Evolutionary conservation across 1,139 yeast genomes (phyloP), one percentile per base, ranked within the genome.

Genomic region (Hemisphaericaspora xylofermentans): DNA sequence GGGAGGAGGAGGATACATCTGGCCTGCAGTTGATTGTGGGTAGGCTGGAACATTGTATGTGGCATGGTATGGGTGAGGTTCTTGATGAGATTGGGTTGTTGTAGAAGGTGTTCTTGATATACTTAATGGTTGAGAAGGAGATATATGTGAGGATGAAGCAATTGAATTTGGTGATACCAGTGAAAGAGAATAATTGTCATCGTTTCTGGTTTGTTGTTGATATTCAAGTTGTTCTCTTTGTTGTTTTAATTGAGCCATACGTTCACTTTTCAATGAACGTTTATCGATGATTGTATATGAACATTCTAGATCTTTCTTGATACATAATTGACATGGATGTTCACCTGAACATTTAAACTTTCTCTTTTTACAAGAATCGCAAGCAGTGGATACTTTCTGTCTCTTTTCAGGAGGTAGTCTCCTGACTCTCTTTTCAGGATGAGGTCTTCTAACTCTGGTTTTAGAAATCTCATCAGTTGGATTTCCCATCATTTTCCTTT

Each of bases 331-430:
- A 48, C 68, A 63, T 0, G 68, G 68, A 4, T 52, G 49, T 33
- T 50, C 50, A 7, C 67, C 68, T 16, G 57, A 52, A 43, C 68
- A 63, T 47, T 63, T 70, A 38, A 61, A 66, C 46, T 69, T 69
- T 37, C 71, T 49, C 39, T 60, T 60, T 49, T 67, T 68, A 49
- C 75, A 69, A 25, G 53, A 54, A 44, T 66, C 71, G 50, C 75
- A 69, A 26, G 75, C 75, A 25, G 65, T 58, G 2, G 72, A 65
- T 4, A 66, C 68, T 38, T 63, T 63, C 37, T 60, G 61, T 40
- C 67, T 41, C 48, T 54, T 54, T 15, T 57, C 61, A 6, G 57
- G 57, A 4, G 57, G 58, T 18, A 53, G 38, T 35, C 42, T 47
- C 38, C 58, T 50, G 24, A 47, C 40, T 40, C 58, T 41, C 38